A percentile compares a stretch with the other conserved stretches of the same genome.
Conservation (phyloP, 2,329 filamentous ascomycete genomes). For the Akanthomyces muscarius region DNA sequence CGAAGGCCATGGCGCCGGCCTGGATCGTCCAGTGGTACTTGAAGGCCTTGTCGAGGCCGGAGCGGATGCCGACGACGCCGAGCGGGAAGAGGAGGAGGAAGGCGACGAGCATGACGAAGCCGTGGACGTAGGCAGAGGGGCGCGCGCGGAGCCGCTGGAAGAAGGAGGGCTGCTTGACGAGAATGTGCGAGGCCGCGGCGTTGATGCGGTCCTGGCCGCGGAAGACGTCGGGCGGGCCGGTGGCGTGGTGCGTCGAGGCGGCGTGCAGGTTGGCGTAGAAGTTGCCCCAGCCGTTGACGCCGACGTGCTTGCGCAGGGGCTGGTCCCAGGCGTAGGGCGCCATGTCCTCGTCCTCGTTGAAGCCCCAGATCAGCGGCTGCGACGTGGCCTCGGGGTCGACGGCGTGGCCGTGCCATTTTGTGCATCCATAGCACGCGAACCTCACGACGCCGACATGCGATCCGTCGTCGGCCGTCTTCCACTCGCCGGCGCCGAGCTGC, state of each 20-base stretch:
- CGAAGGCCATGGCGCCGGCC: background rate
- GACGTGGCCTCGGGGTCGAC: constrained; percentile 7
- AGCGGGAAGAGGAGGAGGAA: constrained; percentile 15
- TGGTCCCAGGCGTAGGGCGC: constrained; percentile 13
- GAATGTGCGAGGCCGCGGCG: constrained; percentile 1
- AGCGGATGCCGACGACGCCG: constrained; percentile 18
- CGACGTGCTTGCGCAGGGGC: constrained; percentile 14
- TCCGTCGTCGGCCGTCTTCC: background rate
- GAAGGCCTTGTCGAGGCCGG: constrained; percentile 13
- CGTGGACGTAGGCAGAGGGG: constrained; percentile 14
- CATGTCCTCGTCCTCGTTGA: constrained; percentile 15
- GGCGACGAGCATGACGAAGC: constrained; percentile 13
- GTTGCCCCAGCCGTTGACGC: constrained; percentile 15
- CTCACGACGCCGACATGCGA: background rate
- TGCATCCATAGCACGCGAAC: constrained; percentile 15
- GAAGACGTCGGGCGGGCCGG: background rate
- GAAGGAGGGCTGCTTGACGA: background rate
- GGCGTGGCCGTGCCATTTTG: constrained; percentile 10
- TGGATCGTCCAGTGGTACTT: constrained; percentile 17
- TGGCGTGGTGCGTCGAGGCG: constrained; percentile 11
- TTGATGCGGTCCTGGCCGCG: background rate
- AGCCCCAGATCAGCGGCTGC: constrained; percentile 16
- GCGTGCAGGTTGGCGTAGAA: constrained; percentile 16
- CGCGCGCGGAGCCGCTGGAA: background rate
- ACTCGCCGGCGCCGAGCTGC: constrained; percentile 8